Conservation (phyloP, 1,139 yeast genomes). For the Waltiozyma sp. region DNA sequence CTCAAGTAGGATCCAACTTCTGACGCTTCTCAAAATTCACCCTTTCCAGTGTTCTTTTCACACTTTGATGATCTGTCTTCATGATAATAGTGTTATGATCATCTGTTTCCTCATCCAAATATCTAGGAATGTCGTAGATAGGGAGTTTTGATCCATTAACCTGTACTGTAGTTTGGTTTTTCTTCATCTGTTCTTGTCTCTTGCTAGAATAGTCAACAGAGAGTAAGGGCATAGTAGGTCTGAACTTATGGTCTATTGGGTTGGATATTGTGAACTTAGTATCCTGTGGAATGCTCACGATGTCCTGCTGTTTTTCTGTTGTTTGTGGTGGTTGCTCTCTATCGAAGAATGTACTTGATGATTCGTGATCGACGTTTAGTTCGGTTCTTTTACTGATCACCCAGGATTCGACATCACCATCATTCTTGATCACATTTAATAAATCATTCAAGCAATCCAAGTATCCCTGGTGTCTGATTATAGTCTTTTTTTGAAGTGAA, state of each 20-base stretch:
- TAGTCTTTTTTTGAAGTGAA: slow-evolving; percentile 33
- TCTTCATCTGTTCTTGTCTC: background rate
- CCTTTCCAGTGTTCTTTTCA: background rate
- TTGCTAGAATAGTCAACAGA: slow-evolving; percentile 24
- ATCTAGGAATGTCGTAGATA: background rate
- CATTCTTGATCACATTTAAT: slow-evolving; percentile 32
- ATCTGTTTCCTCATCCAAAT: background rate
- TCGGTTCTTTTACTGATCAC: slow-evolving; percentile 39
- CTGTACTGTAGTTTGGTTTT: background rate
- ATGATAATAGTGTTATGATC: background rate
- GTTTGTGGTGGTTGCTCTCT: background rate
- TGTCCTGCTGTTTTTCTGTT: background rate
- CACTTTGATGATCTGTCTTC: background rate
- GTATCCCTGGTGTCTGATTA: slow-evolving; percentile 42
- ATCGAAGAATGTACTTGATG: background rate
- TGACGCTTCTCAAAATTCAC: background rate
- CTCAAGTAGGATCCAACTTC: background rate
- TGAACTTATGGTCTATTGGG: slow-evolving; percentile 29
- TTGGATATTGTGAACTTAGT: slow-evolving; percentile 29
- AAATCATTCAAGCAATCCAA: slow-evolving; percentile 46
- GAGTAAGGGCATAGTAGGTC: slow-evolving; percentile 35
- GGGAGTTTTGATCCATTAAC: background rate
- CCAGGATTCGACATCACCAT: slow-evolving; percentile 44
- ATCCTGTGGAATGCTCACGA: slow-evolving; percentile 23
- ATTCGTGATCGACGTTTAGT: slow-evolving; percentile 19